A percentile compares a stretch with the other conserved stretches of the same genome.
These are phyloP conservation scores for Fusarium setosum DNA, from an alignment of 2,329 filamentous ascomycete species.

Conservation along the genomic window DNA sequence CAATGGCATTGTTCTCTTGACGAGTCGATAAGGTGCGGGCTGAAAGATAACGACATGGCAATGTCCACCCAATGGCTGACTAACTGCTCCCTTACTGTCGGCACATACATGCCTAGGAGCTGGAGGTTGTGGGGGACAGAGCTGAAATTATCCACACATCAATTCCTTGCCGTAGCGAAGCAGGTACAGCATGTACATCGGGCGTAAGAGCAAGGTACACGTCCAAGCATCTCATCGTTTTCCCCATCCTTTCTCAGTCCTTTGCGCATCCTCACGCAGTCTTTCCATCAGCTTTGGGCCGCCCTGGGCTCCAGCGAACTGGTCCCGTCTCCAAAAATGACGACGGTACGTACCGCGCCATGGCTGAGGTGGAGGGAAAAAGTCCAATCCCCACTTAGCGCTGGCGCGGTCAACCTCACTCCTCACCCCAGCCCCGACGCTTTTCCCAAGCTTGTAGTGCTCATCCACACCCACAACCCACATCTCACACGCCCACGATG, in stretches of 20 bases:
- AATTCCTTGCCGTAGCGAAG: neutral
- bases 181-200: neutral
- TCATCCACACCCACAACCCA: constrained; percentile 21
- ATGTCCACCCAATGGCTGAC: neutral
- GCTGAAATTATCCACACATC: constrained; percentile 7
- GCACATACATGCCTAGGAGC: neutral
- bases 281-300: neutral
- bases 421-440: constrained; percentile 34
- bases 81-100: neutral
- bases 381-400: constrained; percentile 19
- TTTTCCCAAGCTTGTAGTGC: constrained; percentile 32
- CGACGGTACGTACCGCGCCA: constrained; percentile 16
- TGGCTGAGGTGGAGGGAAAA: constrained; percentile 11
- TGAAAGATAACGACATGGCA: neutral
- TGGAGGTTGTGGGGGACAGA: constrained; percentile 2
- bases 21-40: neutral
- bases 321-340: constrained; percentile 22
- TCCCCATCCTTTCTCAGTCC: neutral
- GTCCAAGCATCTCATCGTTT: neutral
- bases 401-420: constrained; percentile 33
- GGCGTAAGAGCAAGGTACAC: neutral
- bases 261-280: neutral
- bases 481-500: constrained; percentile 25
- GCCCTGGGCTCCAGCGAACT: constrained; percentile 14
- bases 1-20: constrained; percentile 6